phyloP scores from a whole-genome alignment of 106 monocot species.

The Dendrobium catenatum region DNA sequence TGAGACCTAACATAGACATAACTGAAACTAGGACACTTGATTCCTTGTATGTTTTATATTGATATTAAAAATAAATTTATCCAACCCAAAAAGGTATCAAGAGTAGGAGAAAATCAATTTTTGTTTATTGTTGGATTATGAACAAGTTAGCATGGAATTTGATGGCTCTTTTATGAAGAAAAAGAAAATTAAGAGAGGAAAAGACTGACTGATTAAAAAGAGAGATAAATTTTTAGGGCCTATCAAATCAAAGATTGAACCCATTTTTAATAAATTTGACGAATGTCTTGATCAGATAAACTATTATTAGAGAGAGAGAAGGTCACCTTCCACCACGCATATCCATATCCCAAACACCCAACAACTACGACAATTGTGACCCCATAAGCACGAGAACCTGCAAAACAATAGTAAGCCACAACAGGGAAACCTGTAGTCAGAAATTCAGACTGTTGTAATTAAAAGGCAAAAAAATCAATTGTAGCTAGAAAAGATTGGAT shows the following conservation, averaged over 20 bases:
- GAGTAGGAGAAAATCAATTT: neutral
- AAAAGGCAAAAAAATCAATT: neutral
- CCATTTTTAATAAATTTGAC: neutral
- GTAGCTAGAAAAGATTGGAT: neutral
- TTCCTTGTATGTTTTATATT: neutral
- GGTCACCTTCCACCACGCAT: constrained; percentile 72
- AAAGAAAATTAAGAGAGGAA: neutral
- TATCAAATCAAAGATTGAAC: neutral
- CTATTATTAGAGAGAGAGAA: neutral
- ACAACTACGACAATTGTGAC: constrained; percentile 44
- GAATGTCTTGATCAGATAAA: neutral
- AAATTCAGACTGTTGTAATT: neutral
- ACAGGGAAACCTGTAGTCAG: neutral
- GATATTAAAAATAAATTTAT: neutral
- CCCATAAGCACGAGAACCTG: constrained; percentile 43
- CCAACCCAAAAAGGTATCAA: neutral
- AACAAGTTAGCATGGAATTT: neutral
- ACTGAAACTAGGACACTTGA: neutral
- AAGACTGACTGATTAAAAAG: too few species aligned
- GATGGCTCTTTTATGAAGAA: neutral
- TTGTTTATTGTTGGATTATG: too few species aligned
- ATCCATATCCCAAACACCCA: constrained; percentile 57
- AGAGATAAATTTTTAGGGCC: neutral
- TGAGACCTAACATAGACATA: neutral
- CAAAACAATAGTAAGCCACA: constrained; percentile 8